phyloP scores from a whole-genome alignment of 768 basidiomycete species.

The Boletus subparvulus region DNA sequence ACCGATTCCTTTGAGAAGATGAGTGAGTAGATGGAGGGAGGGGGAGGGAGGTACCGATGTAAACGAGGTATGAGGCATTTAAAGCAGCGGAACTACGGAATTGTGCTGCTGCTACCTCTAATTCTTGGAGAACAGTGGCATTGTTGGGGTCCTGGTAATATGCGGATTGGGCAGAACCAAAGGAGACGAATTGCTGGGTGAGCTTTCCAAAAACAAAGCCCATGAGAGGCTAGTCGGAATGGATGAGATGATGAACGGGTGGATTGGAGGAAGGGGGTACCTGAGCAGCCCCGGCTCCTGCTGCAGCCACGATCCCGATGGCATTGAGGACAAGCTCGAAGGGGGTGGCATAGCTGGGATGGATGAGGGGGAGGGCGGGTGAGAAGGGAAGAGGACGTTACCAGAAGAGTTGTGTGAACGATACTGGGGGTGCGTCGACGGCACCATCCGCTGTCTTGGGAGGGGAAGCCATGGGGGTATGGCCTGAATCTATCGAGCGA shows the following conservation, averaged over 20 bases:
- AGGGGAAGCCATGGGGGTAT: not conserved
- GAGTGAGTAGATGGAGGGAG: not conserved
- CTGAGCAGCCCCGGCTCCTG: slow-evolving; percentile 80
- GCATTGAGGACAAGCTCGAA: slow-evolving; percentile 65
- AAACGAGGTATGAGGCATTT: slow-evolving; percentile 65
- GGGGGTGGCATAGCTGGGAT: slow-evolving; percentile 66
- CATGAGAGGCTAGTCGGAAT: slow-evolving; percentile 60
- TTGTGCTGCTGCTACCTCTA: slow-evolving; percentile 35
- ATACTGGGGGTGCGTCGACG: slow-evolving; percentile 31
- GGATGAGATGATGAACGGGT: not conserved
- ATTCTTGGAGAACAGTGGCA: slow-evolving; percentile 31
- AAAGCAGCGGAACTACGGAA: slow-evolving; percentile 54
- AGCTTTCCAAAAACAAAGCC: slow-evolving; percentile 83
- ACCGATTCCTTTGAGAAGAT: slow-evolving; percentile 52
- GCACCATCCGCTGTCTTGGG: not conserved
- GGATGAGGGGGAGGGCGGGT: not conserved
- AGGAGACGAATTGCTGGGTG: slow-evolving; percentile 69
- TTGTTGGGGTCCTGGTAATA: slow-evolving; percentile 27
- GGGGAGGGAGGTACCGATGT: slow-evolving; percentile 52
- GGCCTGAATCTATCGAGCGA: too few species aligned
- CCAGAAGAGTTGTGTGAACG: slow-evolving; percentile 50
- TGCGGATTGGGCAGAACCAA: slow-evolving; percentile 31
- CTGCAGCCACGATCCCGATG: slow-evolving; percentile 72
- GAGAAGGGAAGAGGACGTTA: slow-evolving; percentile 15
- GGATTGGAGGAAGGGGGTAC: slow-evolving; percentile 35